Base-by-base conservation (phyloP, 2,329 filamentous ascomycete genomes). In the Parastagonospora nodorum region DNA sequence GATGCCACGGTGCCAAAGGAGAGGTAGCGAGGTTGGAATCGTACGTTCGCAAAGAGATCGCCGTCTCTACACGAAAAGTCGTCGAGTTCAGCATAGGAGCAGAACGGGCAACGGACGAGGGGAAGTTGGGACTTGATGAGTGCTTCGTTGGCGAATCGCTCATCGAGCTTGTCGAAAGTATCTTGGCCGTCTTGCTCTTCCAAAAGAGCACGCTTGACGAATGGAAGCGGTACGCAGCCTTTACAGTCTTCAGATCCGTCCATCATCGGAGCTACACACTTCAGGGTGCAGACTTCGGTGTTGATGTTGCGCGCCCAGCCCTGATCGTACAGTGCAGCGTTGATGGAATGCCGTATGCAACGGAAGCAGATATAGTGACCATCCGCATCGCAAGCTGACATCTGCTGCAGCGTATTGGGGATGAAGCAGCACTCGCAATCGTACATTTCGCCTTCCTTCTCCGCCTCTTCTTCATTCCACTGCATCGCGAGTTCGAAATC, bases 251-350 rank as follows among this genome's bases (percentile, higher is more conserved):
- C 69, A 2, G 55, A 41, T 12, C 63, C 64, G 38, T 81, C 76
- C 0, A 83, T 78, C 43, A 87, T 82, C 0, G 90, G 86, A 1
- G 92, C 90, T n/a, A 96, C 82, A 69, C 94, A 97, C 53, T 84
- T 85, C 46, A 97, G 79, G 0, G 90, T 92, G 32, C 89, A 89
- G 32, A 81, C 84, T 51, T 86, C 81, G 27, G 84, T 74, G 67
- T 94, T 83, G 61, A 97, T 88, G 63, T 85, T 94, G 51, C 88
- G 86, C 42, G 85, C 84, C 90, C 93, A 97, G 45, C 90, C 90
- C 72, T 97, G 94, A 0, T 94, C 94, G 69, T 96, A 97, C 0
- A 97, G 78, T 2, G 92, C 92, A 70, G 97, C 93, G 42, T 88
- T 88, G 51, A 93, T 82, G 9, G 92, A 88, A 58, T 88, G 85